Percentiles rank a stretch among this genome's conserved stretches.
Conservation (phyloP, 371 early-diverging fungal species). For the Mortierella sp. region DNA sequence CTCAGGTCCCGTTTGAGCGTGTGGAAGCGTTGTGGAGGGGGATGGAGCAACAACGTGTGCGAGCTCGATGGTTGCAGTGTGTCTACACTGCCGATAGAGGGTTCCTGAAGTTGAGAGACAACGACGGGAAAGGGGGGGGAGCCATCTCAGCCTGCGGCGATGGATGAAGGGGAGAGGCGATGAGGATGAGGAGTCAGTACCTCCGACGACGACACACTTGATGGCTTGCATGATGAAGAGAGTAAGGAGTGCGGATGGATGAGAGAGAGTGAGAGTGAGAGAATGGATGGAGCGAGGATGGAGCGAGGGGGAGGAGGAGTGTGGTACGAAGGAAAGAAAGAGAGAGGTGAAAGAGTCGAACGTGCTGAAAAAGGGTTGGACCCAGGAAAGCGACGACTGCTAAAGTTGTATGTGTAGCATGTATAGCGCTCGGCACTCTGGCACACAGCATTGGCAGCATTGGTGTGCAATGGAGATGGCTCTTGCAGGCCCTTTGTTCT, state of each 20-base stretch:
- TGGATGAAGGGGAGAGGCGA: not conserved
- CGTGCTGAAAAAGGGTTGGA: not conserved
- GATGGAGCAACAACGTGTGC: too few relatives aligned
- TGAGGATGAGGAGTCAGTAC: constrained; percentile 38
- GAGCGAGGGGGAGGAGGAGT: constrained; percentile 4
- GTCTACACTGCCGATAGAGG: not conserved
- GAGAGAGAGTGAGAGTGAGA: not conserved
- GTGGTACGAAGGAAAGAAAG: constrained; percentile 2
- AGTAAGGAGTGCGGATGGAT: not conserved
- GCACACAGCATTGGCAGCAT: too few relatives aligned
- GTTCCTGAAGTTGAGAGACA: not conserved
- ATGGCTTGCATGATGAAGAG: constrained; percentile 88
- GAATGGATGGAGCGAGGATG: not conserved
- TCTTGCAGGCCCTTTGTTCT: too few relatives aligned
- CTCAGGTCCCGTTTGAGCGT: too few relatives aligned
- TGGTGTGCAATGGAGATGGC: too few relatives aligned
- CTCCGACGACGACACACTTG: constrained; percentile 98
- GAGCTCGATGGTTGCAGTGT: too few relatives aligned
- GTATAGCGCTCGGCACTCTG: too few relatives aligned
- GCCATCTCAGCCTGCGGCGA: too few relatives aligned
- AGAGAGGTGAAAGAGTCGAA: constrained; percentile 1
- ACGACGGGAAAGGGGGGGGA: constrained; percentile 1
- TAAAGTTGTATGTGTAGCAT: too few relatives aligned
- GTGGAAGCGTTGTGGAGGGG: too few relatives aligned
- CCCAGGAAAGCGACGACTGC: not conserved